These are phyloP conservation scores for Mrakia gelida DNA, from an alignment of 768 basidiomycete genomes.

Conservation along the genomic window DNA sequence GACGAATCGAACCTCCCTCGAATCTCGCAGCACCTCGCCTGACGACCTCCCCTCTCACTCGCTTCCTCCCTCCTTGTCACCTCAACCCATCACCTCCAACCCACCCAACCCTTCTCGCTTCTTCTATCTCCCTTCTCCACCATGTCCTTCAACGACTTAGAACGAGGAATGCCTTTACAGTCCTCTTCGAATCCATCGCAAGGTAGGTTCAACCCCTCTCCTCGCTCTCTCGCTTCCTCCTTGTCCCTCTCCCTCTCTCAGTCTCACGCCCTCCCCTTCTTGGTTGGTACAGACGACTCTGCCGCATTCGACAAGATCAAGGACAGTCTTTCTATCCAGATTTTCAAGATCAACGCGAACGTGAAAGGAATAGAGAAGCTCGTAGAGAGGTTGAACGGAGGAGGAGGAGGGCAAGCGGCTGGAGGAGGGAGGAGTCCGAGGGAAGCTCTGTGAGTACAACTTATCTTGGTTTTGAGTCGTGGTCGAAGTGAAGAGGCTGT, in stretches of 20 bases:
- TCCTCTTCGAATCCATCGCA: constrained; percentile 9
- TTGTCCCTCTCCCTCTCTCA: not conserved
- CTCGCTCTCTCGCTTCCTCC: not conserved
- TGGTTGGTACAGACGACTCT: constrained; percentile 51
- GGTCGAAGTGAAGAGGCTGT: too few relatives aligned
- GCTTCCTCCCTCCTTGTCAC: not conserved
- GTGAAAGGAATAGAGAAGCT: constrained; percentile 90
- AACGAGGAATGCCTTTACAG: constrained; percentile 16
- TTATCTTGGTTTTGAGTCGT: too few relatives aligned
- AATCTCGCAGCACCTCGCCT: too few relatives aligned
- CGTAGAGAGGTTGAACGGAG: constrained; percentile 88
- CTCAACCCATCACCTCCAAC: not conserved
- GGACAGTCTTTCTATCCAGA: constrained; percentile 58
- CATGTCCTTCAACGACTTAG: constrained; percentile 30
- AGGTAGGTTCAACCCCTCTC: not conserved
- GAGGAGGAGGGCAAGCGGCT: constrained; percentile 35
- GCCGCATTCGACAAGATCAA: constrained; percentile 66
- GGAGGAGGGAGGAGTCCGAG: constrained; percentile 6
- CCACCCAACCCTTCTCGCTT: not conserved
- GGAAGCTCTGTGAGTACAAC: constrained; percentile 13
- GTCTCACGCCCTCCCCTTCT: not conserved
- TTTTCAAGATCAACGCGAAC: constrained; percentile 98
- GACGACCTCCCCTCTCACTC: not conserved
- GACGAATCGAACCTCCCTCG: too few relatives aligned
- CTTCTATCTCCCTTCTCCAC: too few relatives aligned